These are phyloP conservation scores for Cyberlindnera veronae DNA, from an alignment of 805 yeast genomes.

Conservation along the genomic window DNA sequence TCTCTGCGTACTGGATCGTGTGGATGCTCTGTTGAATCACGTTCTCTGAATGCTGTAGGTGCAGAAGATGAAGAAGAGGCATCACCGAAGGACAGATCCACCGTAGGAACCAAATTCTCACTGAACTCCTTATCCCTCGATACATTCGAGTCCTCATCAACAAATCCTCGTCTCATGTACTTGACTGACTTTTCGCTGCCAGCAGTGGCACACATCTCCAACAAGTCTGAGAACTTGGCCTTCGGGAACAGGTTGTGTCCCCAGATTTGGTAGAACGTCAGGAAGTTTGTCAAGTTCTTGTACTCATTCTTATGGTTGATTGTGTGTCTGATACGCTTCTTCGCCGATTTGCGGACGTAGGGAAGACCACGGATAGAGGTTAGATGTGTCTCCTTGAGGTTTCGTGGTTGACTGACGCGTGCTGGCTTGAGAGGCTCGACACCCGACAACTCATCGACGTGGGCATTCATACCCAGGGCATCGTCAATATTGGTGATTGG, in stretches of 20 bases:
- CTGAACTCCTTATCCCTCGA: conserved; percentile 12
- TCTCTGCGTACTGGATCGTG: not conserved
- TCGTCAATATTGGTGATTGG: conserved; percentile 13
- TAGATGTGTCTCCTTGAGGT: conserved; percentile 50
- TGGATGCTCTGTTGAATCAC: no score
- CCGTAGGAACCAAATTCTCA: conserved; percentile 6
- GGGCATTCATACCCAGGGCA: conserved; percentile 13
- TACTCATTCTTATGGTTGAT: conserved; percentile 40
- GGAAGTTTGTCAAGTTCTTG: conserved; percentile 45
- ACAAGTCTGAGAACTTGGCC: conserved; percentile 71
- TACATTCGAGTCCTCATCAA: conserved; percentile 33
- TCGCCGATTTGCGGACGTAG: conserved; percentile 37
- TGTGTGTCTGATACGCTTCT: conserved; percentile 23
- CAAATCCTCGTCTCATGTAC: conserved; percentile 37
- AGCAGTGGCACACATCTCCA: conserved; percentile 47
- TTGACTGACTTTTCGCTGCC: conserved; percentile 44
- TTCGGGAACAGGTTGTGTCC: conserved; percentile 76
- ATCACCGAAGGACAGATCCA: not conserved
- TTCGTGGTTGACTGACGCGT: conserved; percentile 23
- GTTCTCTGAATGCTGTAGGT: no score
- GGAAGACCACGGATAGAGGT: conserved; percentile 55
- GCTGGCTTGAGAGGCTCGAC: conserved; percentile 6
- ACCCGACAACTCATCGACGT: not conserved
- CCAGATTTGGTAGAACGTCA: conserved; percentile 67
- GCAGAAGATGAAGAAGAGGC: not conserved